Conservation (phyloP, 176 grass and related monocot genomes). For the Eragrostis nindensis region DNA sequence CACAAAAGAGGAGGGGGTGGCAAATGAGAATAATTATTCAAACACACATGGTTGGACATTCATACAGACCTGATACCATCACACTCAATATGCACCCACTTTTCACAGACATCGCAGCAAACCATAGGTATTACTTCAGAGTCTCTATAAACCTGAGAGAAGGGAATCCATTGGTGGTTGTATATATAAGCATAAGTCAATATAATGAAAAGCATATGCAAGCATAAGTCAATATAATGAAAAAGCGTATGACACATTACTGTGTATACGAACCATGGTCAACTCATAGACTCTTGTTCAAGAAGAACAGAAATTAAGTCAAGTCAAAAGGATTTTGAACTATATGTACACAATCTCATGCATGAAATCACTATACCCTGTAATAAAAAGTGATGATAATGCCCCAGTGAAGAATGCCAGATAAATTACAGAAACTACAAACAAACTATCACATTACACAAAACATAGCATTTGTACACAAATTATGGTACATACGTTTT, state of each 20-base stretch:
- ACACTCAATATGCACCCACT: slow-evolving; percentile 97
- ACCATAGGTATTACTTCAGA: slow-evolving; percentile 99
- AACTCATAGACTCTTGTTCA: not conserved
- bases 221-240: slow-evolving; percentile 17
- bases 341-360: slow-evolving; percentile 5
- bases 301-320: slow-evolving; percentile 15
- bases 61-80: slow-evolving; percentile 89
- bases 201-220: not conserved
- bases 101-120: slow-evolving; percentile 96
- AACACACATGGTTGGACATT: slow-evolving; percentile 10
- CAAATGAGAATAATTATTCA: slow-evolving; percentile 23
- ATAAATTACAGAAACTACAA: slow-evolving; percentile 1
- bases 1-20: not conserved
- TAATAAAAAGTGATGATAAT: slow-evolving; percentile 7
- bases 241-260: slow-evolving; percentile 9
- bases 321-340: slow-evolving; percentile 18
- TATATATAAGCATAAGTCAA: slow-evolving; percentile 27
- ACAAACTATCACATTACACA: not conserved
- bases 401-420: not conserved
- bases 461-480: not conserved
- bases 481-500: not conserved
- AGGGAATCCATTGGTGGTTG: not conserved
- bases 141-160: slow-evolving; percentile 93
- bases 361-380: slow-evolving; percentile 12
- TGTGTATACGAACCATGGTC: slow-evolving; percentile 4